Evolutionary conservation across 306 rosid species (phyloP).

Genomic region (Dalbergia cochinchinensis): DNA sequence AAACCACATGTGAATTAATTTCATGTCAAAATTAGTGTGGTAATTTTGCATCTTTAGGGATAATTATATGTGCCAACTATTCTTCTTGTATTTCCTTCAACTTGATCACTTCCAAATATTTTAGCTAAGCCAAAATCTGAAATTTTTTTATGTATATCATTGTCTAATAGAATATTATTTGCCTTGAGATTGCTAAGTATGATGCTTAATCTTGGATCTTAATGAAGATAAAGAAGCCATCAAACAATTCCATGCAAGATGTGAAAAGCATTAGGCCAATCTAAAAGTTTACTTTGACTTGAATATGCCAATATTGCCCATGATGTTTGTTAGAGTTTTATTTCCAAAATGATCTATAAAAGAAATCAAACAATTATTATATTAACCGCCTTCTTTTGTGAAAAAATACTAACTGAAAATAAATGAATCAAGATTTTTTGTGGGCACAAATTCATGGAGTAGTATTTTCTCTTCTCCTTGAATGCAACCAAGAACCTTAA

Average conservation of each 20-base stretch:
- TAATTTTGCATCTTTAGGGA: no score
- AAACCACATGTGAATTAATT: no score
- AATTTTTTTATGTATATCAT: slow-evolving; percentile 42
- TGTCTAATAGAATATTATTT: slow-evolving; percentile 44
- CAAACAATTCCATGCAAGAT: slow-evolving; percentile 48
- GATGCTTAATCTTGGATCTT: slow-evolving; percentile 48
- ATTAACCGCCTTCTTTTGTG: not conserved
- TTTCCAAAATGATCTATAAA: no score
- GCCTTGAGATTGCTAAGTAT: slow-evolving; percentile 52
- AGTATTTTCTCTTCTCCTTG: no score
- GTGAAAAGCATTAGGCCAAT: slow-evolving; percentile 43
- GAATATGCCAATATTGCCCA: slow-evolving; percentile 17
- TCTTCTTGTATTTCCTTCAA: no score
- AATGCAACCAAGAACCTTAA: no score
- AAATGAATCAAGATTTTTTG: slow-evolving; percentile 20
- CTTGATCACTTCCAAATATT: not conserved
- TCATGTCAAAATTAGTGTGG: no score
- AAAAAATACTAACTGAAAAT: no score
- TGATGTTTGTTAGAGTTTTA: no score
- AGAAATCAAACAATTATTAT: no score
- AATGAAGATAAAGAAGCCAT: slow-evolving; percentile 50
- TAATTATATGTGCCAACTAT: no score
- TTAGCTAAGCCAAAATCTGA: slow-evolving; percentile 46
- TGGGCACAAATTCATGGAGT: no score
- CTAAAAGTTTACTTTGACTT: not conserved